These are phyloP conservation scores for Chaetomium sp. DNA, from an alignment of 2,329 filamentous ascomycete species.

Conservation along the genomic window DNA sequence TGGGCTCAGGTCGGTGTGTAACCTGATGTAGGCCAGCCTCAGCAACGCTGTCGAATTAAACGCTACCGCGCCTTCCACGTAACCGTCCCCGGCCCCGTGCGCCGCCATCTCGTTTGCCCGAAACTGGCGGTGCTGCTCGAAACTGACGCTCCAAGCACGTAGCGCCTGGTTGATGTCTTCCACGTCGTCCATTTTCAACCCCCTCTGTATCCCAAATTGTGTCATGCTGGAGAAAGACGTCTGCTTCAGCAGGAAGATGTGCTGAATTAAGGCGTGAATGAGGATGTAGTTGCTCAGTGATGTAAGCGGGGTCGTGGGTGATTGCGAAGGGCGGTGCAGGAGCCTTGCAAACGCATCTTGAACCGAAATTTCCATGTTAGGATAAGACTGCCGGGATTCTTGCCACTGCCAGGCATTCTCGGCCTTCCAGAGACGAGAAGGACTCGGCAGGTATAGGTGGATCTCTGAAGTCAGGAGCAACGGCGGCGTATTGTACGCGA, in stretches of 20 bases:
- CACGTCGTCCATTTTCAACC: conserved; percentile 56
- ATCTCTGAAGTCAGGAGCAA: conserved; percentile 61
- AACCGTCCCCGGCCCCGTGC: conserved; percentile 50
- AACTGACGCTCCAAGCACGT: conserved; percentile 60
- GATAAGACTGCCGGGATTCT: conserved; percentile 55
- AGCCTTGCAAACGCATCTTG: conserved; percentile 60
- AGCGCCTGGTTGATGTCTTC: conserved; percentile 59
- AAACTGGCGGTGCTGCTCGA: conserved; percentile 58
- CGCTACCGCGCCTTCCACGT: conserved; percentile 62
- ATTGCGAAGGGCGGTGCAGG: conserved; percentile 54
- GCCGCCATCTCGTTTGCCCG: conserved; percentile 52
- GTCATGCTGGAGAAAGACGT: conserved; percentile 55
- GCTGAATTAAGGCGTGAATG: conserved; percentile 71
- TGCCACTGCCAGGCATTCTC: conserved; percentile 63
- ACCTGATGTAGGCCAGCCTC: conserved; percentile 63
- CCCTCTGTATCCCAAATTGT: conserved; percentile 53
- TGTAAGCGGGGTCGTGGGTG: conserved; percentile 53
- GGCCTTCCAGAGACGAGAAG: conserved; percentile 59
- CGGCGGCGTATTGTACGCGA: conserved; percentile 63
- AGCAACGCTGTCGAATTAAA: conserved; percentile 66
- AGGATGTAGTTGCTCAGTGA: conserved; percentile 70
- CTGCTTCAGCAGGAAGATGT: conserved; percentile 70
- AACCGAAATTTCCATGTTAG: conserved; percentile 55
- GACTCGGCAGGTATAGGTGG: conserved; percentile 57
- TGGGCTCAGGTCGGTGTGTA: conserved; percentile 66